phyloP scores from a whole-genome alignment of 2,329 filamentous ascomycete species.

The Diaporthe citri region DNA sequence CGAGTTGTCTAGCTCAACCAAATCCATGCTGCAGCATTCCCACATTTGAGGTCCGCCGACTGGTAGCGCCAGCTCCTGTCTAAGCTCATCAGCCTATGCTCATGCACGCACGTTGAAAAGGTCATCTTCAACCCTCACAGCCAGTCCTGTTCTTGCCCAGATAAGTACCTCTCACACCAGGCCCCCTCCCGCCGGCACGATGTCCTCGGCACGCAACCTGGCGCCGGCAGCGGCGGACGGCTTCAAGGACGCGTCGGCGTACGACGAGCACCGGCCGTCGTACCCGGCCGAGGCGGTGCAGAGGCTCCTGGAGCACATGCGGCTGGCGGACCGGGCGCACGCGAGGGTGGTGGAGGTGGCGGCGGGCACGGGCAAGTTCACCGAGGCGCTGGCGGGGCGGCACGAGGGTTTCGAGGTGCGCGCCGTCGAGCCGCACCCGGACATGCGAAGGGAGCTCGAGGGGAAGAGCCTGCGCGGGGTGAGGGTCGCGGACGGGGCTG shows the following conservation, averaged over 20 bases:
- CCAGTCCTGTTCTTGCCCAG: not conserved
- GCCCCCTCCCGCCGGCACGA: not conserved
- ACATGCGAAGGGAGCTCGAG: conserved; percentile 73
- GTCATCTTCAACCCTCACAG: not conserved
- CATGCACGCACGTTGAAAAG: not conserved
- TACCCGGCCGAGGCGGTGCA: conserved; percentile 72
- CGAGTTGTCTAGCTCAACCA: conserved; percentile 1
- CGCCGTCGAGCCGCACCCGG: conserved; percentile 71
- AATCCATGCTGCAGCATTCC: not conserved
- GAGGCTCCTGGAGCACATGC: conserved; percentile 67
- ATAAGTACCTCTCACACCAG: not conserved
- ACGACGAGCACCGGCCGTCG: conserved; percentile 77
- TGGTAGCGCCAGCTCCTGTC: not conserved
- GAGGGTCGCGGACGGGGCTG: conserved; percentile 68
- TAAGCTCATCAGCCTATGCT: not conserved
- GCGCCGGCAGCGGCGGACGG: conserved; percentile 61
- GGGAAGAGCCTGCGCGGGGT: conserved; percentile 70
- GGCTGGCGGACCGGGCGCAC: conserved; percentile 59
- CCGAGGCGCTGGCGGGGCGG: conserved; percentile 63
- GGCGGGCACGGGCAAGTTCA: conserved; percentile 51
- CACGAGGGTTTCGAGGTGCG: conserved; percentile 67
- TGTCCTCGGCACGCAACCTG: conserved; percentile 39
- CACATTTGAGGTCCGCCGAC: not conserved
- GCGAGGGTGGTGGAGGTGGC: conserved; percentile 55
- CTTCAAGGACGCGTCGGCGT: conserved; percentile 73